Evolutionary conservation across 1,139 yeast genomes (phyloP), one percentile per base, ranked within the genome.

Genomic region (Schizosaccharomyces versatilis): DNA sequence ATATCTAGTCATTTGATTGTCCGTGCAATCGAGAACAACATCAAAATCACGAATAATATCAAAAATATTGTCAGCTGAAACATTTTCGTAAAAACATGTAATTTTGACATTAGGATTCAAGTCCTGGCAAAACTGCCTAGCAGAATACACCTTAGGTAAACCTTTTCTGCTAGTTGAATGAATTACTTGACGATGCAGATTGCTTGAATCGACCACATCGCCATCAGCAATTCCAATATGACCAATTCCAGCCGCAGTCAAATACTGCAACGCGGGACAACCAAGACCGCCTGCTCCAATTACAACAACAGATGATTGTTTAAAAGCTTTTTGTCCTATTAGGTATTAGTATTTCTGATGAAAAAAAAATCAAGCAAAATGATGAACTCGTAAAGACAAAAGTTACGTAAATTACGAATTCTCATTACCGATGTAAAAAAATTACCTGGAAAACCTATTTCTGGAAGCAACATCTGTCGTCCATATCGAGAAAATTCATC

Each of bases 251-350:
- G 95, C 83, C 0, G 94, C 95, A 0, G 81, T 79, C 2, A 93
- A 69, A 64, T 93, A 93, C 44, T 84, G 74, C 53, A 90, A 67
- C 0, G 94, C 94, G 0, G 98, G 97, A 61, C 94, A 82, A 0
- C 98, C 98, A 9, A 93, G 72, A 0, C 99, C 99, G 10, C 98
- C 99, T 0, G 96, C 96, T 1, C 99, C 99, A 7, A 93, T 74
- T 0, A 93, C 90, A 39, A 90, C 68, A 0, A 86, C 75, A 52
- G 71, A 75, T 1, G 90, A 59, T 0, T 66, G 60, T 61, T 79
- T 80, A 53, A 93, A 68, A 52, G 67, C 69, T 3, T 73, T 58
- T 64, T 93, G 98, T 2, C 79, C 76, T 12, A 60, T 57, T n/a
- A 57, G 51, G 24, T n/a, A 19, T 19, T 7, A 36, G 10, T 14